These are phyloP conservation scores for Rosa multiflora DNA, from an alignment of 306 rosid species.

Conservation along the genomic window DNA sequence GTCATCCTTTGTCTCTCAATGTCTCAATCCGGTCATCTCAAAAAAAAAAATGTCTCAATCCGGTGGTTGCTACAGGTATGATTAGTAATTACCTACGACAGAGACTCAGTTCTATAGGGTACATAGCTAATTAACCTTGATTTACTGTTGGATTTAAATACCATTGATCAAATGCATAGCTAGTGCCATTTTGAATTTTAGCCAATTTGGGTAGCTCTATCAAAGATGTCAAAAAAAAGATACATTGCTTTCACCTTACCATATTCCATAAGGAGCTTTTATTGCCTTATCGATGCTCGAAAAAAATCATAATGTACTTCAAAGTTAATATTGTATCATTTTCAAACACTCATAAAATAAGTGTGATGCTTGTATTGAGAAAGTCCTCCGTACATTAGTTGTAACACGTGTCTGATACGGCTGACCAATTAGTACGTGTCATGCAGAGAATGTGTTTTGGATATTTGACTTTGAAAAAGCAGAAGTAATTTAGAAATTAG, in stretches of 20 bases:
- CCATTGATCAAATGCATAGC: background rate
- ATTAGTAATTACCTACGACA: background rate
- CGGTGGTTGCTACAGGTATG: background rate
- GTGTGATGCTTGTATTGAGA: background rate
- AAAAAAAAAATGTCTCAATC: constrained; percentile 7
- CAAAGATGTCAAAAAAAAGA: background rate
- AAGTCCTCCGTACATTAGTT: no score
- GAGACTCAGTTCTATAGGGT: background rate
- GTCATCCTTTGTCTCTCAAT: background rate
- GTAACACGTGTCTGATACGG: no score
- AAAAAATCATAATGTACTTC: background rate
- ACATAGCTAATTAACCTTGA: background rate
- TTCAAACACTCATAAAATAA: no score
- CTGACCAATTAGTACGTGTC: no score
- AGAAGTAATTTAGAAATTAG: no score
- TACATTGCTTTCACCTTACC: background rate
- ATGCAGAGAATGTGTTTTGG: no score
- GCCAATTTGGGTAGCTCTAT: background rate
- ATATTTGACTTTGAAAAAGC: no score
- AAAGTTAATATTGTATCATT: background rate
- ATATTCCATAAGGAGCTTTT: background rate
- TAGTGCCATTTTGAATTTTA: background rate
- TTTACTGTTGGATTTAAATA: background rate
- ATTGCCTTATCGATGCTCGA: background rate
- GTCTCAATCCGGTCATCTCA: constrained; percentile 11